Evolutionary conservation across 495 filamentous ascomycete genomes (phyloP).

Genomic region (Tricharina praecox): DNA sequence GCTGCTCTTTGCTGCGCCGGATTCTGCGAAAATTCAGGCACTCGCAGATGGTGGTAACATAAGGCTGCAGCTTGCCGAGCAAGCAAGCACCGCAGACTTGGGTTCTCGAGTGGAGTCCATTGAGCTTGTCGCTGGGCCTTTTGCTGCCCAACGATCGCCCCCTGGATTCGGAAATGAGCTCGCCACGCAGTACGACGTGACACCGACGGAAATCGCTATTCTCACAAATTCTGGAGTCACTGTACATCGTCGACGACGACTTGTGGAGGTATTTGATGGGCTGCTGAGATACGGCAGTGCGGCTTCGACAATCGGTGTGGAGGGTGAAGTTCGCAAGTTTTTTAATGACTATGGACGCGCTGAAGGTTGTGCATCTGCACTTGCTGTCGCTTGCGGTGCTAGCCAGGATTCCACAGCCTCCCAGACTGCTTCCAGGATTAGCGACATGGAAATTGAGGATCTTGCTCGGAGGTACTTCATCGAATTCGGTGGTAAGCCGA

Average conservation of each 20-base stretch:
- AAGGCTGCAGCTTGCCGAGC: conserved; percentile 40
- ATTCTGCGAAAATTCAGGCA: conserved; percentile 61
- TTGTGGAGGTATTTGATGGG: conserved; percentile 85
- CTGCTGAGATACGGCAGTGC: conserved; percentile 47
- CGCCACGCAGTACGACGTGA: conserved; percentile 78
- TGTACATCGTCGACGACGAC: conserved; percentile 58
- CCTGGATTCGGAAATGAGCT: conserved; percentile 86
- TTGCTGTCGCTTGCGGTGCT: conserved; percentile 89
- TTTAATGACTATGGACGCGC: conserved; percentile 64
- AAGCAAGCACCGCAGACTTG: conserved; percentile 55
- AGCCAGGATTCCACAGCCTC: conserved; percentile 39
- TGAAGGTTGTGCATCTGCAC: conserved; percentile 73
- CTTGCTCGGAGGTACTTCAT: conserved; percentile 74
- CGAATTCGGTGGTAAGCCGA: conserved; percentile 70
- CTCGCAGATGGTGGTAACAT: conserved; percentile 35
- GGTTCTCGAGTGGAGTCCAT: conserved; percentile 56
- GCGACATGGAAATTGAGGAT: conserved; percentile 68
- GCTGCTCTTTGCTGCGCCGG: conserved; percentile 73
- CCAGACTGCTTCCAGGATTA: conserved; percentile 44
- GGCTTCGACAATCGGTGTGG: conserved; percentile 37
- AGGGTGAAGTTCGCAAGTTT: conserved; percentile 69
- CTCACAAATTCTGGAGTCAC: conserved; percentile 81
- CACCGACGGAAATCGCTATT: conserved; percentile 66
- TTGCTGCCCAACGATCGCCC: conserved; percentile 49
- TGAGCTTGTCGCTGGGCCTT: conserved; percentile 52